A percentile compares a stretch with the other conserved stretches of the same genome.
phyloP scores from a whole-genome alignment of 257 asterid species.

The Nemophila menziesii region DNA sequence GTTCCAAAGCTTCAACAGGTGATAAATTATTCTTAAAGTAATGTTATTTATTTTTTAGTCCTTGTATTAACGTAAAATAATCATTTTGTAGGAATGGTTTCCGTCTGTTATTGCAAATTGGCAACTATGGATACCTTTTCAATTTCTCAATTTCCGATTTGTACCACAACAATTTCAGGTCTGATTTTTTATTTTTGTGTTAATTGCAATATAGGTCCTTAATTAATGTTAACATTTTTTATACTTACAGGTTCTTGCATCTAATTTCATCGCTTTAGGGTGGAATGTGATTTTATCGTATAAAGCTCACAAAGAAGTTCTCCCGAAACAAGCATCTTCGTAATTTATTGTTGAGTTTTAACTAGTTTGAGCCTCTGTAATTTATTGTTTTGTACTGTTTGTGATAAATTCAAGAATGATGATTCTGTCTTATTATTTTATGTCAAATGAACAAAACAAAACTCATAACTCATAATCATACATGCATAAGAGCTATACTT shows the following conservation, averaged over 20 bases:
- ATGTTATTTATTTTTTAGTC: neutral
- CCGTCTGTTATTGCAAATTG: constrained; percentile 86
- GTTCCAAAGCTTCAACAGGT: constrained; percentile 89
- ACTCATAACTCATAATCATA: too few relatives aligned
- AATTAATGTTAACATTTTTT: neutral
- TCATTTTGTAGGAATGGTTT: constrained; percentile 63
- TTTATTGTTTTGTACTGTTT: too few relatives aligned
- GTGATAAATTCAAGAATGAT: too few relatives aligned
- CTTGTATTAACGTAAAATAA: neutral
- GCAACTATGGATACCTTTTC: constrained; percentile 97
- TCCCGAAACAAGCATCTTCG: constrained; percentile 37
- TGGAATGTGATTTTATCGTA: constrained; percentile 86
- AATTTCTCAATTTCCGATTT: constrained; percentile 81
- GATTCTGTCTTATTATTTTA: too few relatives aligned
- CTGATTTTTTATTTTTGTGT: constrained; percentile 7
- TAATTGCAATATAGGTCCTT: neutral
- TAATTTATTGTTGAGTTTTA: too few relatives aligned
- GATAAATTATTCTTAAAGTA: too few relatives aligned
- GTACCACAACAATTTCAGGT: constrained; percentile 99
- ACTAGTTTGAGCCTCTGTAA: too few relatives aligned
- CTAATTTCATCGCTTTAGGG: constrained; percentile 55
- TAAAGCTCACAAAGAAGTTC: constrained; percentile 77
- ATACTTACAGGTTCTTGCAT: constrained; percentile 70
- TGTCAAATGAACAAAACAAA: too few relatives aligned
- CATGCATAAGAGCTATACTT: too few relatives aligned